Base-by-base conservation (phyloP, 257 asterid genomes). In the Pogostemon cablin region DNA sequence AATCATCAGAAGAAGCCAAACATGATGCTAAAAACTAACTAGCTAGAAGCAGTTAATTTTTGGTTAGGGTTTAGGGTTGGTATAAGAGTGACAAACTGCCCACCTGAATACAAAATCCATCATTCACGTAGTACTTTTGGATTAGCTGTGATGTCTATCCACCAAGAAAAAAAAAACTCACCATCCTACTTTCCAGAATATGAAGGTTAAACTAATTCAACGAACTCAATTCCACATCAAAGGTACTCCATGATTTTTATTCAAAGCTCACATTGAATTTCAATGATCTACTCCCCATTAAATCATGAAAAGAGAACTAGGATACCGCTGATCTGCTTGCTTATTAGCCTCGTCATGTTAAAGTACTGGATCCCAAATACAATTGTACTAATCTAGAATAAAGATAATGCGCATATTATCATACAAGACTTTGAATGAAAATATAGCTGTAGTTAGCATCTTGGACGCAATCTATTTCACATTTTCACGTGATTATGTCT, bases 11-110 rank as follows among this genome's bases (percentile, higher is more conserved):
- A 66, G 62, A 65, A 66, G 74, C 62, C 15, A 60, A 11, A 11
- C 50, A 10, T 48, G n/a, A 58, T 9, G 32, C 46, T 39, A 54
- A 37, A 8, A 20, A 53, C 10, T 53, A 54, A 54, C 37, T 54
- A 54, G 37, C 60, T 54, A 25, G 15, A 50, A 50, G 34, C 57
- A 50, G 9, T 4, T 8, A 50, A 15, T 12, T 12, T 47, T 73
- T 41, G 46, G n/a, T 12, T 17, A 25, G 56, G 68, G 63, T 58
- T 65, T 71, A 10, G 44, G 38, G 44, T 15, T 62, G 52, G 61
- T 9, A 40, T 78, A 61, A 72, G 56, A 67, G 59, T 46, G 78
- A 77, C 82, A 62, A 32, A 47, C 59, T 38, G 57, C 75, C 81
- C 67, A 77, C 67, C 68, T 34, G 60, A 34, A 59, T 62, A 41